Conservation (phyloP, 306 rosid species). For the Herpetospermum pedunculosum region DNA sequence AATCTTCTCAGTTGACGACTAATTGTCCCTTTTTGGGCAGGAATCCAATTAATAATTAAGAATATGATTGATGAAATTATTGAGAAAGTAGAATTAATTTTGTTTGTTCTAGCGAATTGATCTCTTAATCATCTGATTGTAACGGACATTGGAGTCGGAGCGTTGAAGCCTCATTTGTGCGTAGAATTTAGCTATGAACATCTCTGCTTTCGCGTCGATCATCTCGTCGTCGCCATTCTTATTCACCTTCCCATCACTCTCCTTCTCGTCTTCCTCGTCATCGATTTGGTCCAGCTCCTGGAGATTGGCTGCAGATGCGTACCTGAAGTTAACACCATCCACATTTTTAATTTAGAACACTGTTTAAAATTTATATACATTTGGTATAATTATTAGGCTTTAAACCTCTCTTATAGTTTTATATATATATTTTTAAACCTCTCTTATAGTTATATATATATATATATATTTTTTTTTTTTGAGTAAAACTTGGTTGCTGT, state of each 20-base stretch:
- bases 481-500: too few species aligned
- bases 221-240: constrained; percentile 26
- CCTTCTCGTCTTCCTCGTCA: neutral
- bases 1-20: neutral
- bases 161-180: constrained; percentile 51
- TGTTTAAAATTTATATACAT: too few species aligned
- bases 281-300: constrained; percentile 30
- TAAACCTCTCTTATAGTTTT: too few species aligned
- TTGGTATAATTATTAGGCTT: too few species aligned
- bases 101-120: constrained; percentile 24
- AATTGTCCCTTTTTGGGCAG: neutral
- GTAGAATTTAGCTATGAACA: constrained; percentile 68
- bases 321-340: too few species aligned
- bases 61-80: too few species aligned
- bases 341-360: too few species aligned
- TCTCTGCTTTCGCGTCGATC: constrained; percentile 71
- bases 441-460: too few species aligned
- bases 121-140: constrained; percentile 27
- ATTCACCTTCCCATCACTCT: too few species aligned
- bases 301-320: constrained; percentile 26
- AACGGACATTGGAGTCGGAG: constrained; percentile 5
- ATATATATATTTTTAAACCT: too few species aligned
- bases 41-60: too few species aligned
- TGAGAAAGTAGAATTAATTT: neutral
- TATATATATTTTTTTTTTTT: too few species aligned